These are phyloP conservation scores for Diatrype stigma DNA, from an alignment of 2,329 filamentous ascomycete genomes.

Conservation along the genomic window DNA sequence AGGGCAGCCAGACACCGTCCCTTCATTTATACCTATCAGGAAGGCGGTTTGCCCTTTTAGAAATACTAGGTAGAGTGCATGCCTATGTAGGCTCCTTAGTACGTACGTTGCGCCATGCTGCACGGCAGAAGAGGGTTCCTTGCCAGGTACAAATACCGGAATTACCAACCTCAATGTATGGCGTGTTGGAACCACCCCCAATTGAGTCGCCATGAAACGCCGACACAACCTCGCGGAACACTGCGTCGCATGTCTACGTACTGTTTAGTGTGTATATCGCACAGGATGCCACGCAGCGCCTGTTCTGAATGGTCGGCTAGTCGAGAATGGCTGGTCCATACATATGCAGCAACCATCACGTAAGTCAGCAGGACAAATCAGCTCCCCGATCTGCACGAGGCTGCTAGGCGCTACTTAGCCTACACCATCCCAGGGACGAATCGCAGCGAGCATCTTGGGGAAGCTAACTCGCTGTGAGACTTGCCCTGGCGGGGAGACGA, in stretches of 20 bases:
- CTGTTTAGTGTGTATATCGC: neutral
- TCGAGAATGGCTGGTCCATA: conserved; percentile 11
- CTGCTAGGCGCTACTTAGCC: conserved; percentile 19
- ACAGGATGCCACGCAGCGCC: conserved; percentile 14
- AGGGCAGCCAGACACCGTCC: neutral
- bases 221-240: neutral
- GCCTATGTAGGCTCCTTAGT: too few species aligned
- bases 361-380: conserved; percentile 28
- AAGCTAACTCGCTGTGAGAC: neutral
- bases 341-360: conserved; percentile 17
- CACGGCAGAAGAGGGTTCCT: neutral
- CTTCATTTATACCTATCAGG: neutral
- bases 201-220: neutral
- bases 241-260: conserved; percentile 16
- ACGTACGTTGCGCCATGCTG: neutral
- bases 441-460: neutral
- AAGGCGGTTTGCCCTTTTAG: neutral
- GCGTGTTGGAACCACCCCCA: neutral
- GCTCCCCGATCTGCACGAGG: conserved; percentile 22
- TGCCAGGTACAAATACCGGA: too few species aligned
- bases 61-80: too few species aligned
- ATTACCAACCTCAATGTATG: too few species aligned
- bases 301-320: conserved; percentile 9
- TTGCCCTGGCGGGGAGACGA: neutral
- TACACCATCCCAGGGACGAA: conserved; percentile 6